Evolutionary conservation across 2,329 filamentous ascomycete species (phyloP).

Genomic region (Aspergillus jensenii): DNA sequence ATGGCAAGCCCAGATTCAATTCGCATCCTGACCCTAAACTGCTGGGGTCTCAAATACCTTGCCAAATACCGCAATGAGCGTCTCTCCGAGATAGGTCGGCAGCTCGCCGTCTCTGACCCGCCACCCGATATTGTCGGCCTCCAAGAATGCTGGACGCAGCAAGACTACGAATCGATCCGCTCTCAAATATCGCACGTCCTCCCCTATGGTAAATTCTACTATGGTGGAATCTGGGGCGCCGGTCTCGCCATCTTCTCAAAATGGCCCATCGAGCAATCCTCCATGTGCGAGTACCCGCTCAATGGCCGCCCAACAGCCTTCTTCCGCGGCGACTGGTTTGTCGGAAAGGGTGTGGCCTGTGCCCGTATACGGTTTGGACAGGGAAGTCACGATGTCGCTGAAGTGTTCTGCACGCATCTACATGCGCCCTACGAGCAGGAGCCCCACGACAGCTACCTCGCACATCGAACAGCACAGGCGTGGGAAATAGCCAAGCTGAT

Average conservation of each 20-base stretch:
- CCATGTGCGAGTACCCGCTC: slow-evolving; percentile 83
- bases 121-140: slow-evolving; percentile 83
- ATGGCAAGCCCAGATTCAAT: slow-evolving; percentile 53
- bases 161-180: slow-evolving; percentile 79
- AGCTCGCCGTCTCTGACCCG: slow-evolving; percentile 67
- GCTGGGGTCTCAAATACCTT: slow-evolving; percentile 92
- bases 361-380: slow-evolving; percentile 73
- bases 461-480: slow-evolving; percentile 86
- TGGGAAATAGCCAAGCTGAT: slow-evolving; percentile 94
- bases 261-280: slow-evolving; percentile 90
- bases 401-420: slow-evolving; percentile 91
- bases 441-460: slow-evolving; percentile 79
- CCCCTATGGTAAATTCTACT: slow-evolving; percentile 91
- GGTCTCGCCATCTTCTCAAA: slow-evolving; percentile 84
- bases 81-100: slow-evolving; percentile 78
- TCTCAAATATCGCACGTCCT: slow-evolving; percentile 70
- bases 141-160: slow-evolving; percentile 90
- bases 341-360: slow-evolving; percentile 88
- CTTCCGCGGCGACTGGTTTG: slow-evolving; percentile 92
- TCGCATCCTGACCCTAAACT: slow-evolving; percentile 86
- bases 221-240: slow-evolving; percentile 82
- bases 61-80: slow-evolving; percentile 75
- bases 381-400: slow-evolving; percentile 63
- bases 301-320: slow-evolving; percentile 93
- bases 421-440: slow-evolving; percentile 86